These are phyloP conservation scores for Diaporthe sp. DNA, from an alignment of 2,329 filamentous ascomycete species.

Conservation along the genomic window DNA sequence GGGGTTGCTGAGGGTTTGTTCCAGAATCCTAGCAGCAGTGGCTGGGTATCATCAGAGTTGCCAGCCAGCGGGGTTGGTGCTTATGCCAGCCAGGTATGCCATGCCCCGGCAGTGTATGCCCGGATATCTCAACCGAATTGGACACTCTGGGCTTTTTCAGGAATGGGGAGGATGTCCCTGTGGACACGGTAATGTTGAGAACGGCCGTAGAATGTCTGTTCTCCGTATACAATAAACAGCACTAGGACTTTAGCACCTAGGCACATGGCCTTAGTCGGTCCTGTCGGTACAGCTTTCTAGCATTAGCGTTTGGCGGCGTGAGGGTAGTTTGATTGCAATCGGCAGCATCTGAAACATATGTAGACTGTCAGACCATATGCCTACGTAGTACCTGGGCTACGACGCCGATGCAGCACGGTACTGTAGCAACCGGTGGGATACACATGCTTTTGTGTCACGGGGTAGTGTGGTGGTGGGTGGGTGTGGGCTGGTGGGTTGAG, in stretches of 20 bases:
- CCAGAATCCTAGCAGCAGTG: not conserved
- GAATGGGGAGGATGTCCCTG: conserved; percentile 1
- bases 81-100: not conserved
- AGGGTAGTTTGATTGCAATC: conserved; percentile 24
- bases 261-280: not conserved
- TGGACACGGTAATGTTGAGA: not conserved
- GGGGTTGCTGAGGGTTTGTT: not conserved
- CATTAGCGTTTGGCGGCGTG: not conserved
- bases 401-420: not conserved
- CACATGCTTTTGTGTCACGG: not conserved
- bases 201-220: not conserved
- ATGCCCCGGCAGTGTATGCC: not conserved
- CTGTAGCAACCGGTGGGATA: conserved; percentile 22
- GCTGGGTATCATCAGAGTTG: not conserved
- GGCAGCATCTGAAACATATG: conserved; percentile 23
- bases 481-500: not conserved
- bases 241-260: not conserved
- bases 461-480: not conserved
- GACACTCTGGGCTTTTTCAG: not conserved
- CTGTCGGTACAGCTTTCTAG: not conserved
- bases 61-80: not conserved
- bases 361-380: not conserved
- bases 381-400: not conserved
- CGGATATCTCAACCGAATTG: not conserved
- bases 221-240: not conserved